Conservation (phyloP, 2,329 filamentous ascomycete genomes). For the Penicillium brasilianum region DNA sequence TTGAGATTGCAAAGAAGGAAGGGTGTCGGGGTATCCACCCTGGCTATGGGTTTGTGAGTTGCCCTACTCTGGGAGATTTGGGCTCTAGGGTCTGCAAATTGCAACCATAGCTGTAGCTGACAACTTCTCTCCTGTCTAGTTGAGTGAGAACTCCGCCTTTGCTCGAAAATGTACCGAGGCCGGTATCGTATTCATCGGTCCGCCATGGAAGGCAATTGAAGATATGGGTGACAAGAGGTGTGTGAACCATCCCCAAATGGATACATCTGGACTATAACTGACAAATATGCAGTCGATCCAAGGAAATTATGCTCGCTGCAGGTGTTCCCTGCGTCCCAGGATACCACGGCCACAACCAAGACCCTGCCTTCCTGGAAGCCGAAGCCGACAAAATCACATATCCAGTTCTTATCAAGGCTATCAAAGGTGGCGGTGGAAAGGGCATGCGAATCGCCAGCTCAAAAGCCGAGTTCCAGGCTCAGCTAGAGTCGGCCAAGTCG, state of each 20-base stretch:
- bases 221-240: constrained; percentile 90
- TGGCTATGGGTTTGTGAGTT: constrained; percentile 79
- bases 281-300: constrained; percentile 65
- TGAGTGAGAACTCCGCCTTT: constrained; percentile 92
- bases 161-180: constrained; percentile 86
- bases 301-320: constrained; percentile 96
- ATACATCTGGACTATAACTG: too few relatives aligned
- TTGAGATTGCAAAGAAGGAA: constrained; percentile 81
- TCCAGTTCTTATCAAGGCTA: constrained; percentile 68
- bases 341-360: constrained; percentile 88
- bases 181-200: constrained; percentile 92
- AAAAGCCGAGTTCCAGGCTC: constrained; percentile 63
- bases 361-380: constrained; percentile 63
- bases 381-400: constrained; percentile 75
- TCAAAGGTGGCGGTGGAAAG: constrained; percentile 71
- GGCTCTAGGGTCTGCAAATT: neutral
- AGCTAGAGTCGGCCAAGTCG: constrained; percentile 67
- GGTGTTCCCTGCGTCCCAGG: constrained; percentile 95
- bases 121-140: constrained; percentile 35
- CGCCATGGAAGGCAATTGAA: constrained; percentile 75
- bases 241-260: neutral
- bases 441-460: constrained; percentile 68
- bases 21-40: constrained; percentile 92
- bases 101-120: neutral
- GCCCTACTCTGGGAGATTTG: neutral